These are phyloP conservation scores for Trichoderma oligosporum DNA, from an alignment of 2,329 filamentous ascomycete species.

Conservation along the genomic window DNA sequence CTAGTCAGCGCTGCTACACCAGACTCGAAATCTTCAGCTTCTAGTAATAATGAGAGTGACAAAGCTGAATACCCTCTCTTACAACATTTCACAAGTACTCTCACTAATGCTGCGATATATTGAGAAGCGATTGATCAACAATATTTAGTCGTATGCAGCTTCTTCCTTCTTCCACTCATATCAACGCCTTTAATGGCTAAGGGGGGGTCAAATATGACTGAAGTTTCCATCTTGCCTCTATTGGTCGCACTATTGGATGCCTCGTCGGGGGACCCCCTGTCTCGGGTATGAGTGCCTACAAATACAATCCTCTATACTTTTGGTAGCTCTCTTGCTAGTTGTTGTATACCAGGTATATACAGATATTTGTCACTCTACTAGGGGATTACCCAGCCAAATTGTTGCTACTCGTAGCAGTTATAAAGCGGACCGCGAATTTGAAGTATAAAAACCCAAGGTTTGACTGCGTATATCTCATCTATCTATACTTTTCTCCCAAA, in stretches of 20 bases:
- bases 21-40: background rate
- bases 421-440: too few relatives aligned
- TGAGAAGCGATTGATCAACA: background rate
- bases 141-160: background rate
- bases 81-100: background rate
- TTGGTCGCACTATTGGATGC: background rate
- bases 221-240: background rate
- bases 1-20: background rate
- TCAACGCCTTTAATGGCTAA: background rate
- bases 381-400: too few relatives aligned
- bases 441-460: too few relatives aligned
- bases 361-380: too few relatives aligned
- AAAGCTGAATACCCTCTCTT: background rate
- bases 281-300: too few relatives aligned
- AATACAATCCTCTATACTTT: too few relatives aligned
- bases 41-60: background rate
- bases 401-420: too few relatives aligned
- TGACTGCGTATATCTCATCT: too few relatives aligned
- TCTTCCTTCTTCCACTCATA: background rate
- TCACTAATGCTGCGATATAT: background rate
- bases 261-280: too few relatives aligned
- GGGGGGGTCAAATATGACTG: background rate
- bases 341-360: too few relatives aligned
- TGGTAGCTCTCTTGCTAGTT: too few relatives aligned
- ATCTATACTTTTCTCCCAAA: too few relatives aligned